Conservation (phyloP, 495 filamentous ascomycete species). For the Terfezia boudieri region DNA sequence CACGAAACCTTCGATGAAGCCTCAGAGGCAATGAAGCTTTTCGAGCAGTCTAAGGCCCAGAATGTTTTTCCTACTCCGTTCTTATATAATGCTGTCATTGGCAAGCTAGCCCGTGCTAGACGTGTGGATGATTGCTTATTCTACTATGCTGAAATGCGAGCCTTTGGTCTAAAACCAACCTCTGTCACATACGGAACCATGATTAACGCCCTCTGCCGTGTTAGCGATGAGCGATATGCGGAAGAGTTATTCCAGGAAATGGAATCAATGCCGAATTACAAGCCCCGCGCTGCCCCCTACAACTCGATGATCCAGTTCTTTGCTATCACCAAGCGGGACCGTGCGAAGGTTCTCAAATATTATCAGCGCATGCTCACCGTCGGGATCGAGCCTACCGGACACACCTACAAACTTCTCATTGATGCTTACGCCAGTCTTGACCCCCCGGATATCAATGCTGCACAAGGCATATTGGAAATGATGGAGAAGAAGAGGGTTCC, state of each 20-base stretch:
- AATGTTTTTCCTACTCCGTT: slow-evolving; percentile 90
- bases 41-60: slow-evolving; percentile 79
- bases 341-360: slow-evolving; percentile 81
- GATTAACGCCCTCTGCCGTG: slow-evolving; percentile 90
- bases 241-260: slow-evolving; percentile 98
- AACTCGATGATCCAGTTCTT: slow-evolving; percentile 99
- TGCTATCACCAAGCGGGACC: slow-evolving; percentile 87
- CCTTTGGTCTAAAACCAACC: slow-evolving; percentile 76
- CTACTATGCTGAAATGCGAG: slow-evolving; percentile 95
- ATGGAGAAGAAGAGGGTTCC: slow-evolving; percentile 51
- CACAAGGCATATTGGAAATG: slow-evolving; percentile 59
- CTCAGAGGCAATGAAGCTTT: slow-evolving; percentile 88
- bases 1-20: slow-evolving; percentile 96
- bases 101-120: slow-evolving; percentile 90
- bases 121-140: slow-evolving; percentile 94
- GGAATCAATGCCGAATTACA: slow-evolving; percentile 98
- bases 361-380: slow-evolving; percentile 79
- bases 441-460: slow-evolving; percentile 72
- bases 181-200: slow-evolving; percentile 96
- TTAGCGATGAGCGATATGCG: slow-evolving; percentile 90
- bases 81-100: slow-evolving; percentile 94
- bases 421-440: slow-evolving; percentile 90
- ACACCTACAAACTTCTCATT: slow-evolving; percentile 95
- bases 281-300: slow-evolving; percentile 87
- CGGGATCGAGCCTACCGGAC: slow-evolving; percentile 73